A percentile compares a stretch with the other conserved stretches of the same genome.
Conservation (phyloP, 192 early-diverging fungal genomes). For the Podila minutissima region DNA sequence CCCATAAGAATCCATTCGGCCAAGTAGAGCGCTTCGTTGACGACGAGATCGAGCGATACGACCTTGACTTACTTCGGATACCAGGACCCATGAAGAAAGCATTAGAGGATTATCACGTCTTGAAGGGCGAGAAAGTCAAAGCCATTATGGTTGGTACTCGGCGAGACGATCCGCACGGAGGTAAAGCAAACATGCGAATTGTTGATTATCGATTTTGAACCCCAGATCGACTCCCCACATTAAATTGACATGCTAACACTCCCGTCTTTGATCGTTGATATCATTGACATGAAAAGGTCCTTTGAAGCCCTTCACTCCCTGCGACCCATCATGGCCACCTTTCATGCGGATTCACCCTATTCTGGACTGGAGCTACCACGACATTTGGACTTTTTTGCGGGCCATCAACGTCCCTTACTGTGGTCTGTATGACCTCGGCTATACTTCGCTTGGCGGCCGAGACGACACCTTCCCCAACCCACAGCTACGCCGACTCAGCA, state of each 20-base stretch:
- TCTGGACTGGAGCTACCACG: slow-evolving; percentile 87
- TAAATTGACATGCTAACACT: neutral
- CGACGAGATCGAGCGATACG: slow-evolving; percentile 73
- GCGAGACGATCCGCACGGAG: slow-evolving; percentile 77
- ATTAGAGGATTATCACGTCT: slow-evolving; percentile 74
- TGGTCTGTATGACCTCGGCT: slow-evolving; percentile 88
- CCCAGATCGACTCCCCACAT: neutral
- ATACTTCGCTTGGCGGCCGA: slow-evolving; percentile 91
- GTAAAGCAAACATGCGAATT: slow-evolving; percentile 30
- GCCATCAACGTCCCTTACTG: slow-evolving; percentile 82
- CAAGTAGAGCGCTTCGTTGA: slow-evolving; percentile 92
- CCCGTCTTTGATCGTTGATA: neutral
- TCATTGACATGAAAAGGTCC: slow-evolving; percentile 5
- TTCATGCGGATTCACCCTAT: slow-evolving; percentile 94
- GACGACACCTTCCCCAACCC: slow-evolving; percentile 91
- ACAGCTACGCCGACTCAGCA: slow-evolving; percentile 56
- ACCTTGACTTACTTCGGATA: slow-evolving; percentile 71
- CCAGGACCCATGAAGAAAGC: slow-evolving; percentile 82
- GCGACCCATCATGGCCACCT: slow-evolving; percentile 90
- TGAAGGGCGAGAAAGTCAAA: slow-evolving; percentile 56
- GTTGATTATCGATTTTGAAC: neutral
- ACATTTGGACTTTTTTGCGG: slow-evolving; percentile 85
- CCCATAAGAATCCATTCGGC: slow-evolving; percentile 78
- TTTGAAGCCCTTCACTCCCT: slow-evolving; percentile 71
- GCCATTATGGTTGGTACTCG: slow-evolving; percentile 89